Evolutionary conservation across 441 rosid species (phyloP).

Genomic region (Adansonia grandidieri): DNA sequence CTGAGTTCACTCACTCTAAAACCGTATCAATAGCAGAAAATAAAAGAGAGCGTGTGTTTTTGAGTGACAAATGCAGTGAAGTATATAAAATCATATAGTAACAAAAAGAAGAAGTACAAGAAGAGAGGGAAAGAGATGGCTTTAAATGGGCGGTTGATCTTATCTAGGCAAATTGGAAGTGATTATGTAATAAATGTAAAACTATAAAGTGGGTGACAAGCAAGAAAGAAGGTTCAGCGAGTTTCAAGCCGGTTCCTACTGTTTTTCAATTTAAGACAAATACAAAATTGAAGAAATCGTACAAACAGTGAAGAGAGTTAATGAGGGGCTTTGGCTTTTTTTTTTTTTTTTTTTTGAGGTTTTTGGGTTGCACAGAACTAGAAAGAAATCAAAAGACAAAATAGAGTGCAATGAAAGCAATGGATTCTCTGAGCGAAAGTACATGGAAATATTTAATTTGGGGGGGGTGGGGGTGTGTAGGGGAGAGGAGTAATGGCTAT

Average conservation of each 20-base stretch:
- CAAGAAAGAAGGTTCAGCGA: slow-evolving; percentile 51
- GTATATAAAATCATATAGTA: slow-evolving; percentile 2
- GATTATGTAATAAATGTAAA: slow-evolving; percentile 35
- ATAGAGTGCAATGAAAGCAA: slow-evolving; percentile 28
- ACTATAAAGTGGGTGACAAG: slow-evolving; percentile 20
- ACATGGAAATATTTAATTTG: slow-evolving; percentile 30
- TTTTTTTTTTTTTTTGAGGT: slow-evolving; percentile 31
- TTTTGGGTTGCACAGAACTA: slow-evolving; percentile 30
- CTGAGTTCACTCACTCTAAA: neutral
- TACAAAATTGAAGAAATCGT: slow-evolving; percentile 31
- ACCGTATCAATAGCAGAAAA: too few relatives aligned
- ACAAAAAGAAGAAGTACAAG: neutral
- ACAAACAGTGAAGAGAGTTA: slow-evolving; percentile 39
- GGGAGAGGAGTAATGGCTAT: slow-evolving; percentile 43
- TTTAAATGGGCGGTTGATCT: slow-evolving; percentile 41
- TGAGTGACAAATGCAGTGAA: slow-evolving; percentile 8
- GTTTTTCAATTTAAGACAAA: slow-evolving; percentile 23
- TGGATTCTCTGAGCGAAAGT: slow-evolving; percentile 33
- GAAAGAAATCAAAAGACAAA: slow-evolving; percentile 28
- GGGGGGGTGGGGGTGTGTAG: slow-evolving; percentile 14
- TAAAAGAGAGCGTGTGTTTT: neutral
- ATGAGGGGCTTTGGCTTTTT: slow-evolving; percentile 19
- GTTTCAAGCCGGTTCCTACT: slow-evolving; percentile 53
- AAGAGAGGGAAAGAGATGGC: slow-evolving; percentile 14
- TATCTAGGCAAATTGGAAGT: slow-evolving; percentile 50